phyloP scores from a whole-genome alignment of 2,329 filamentous ascomycete genomes.

The Pseudogymnoascus sp. region DNA sequence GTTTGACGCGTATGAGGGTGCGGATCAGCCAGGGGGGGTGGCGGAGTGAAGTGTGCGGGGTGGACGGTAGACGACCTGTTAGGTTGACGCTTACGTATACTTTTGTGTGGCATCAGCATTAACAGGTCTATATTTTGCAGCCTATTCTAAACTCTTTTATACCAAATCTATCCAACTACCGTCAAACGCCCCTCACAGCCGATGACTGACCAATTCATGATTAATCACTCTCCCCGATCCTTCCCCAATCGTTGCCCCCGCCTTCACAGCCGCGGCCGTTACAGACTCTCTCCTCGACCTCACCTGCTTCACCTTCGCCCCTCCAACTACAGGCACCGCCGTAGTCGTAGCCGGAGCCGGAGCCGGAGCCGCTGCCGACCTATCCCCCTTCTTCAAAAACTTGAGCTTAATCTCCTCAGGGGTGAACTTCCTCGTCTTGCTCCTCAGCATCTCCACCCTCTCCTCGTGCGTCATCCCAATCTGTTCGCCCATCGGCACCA shows the following conservation, averaged over 20 bases:
- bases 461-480: conserved; percentile 57
- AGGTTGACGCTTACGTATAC: not conserved
- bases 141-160: not conserved
- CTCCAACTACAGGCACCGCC: not conserved
- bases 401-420: conserved; percentile 56
- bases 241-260: not conserved
- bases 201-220: not conserved
- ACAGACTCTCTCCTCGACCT: not conserved
- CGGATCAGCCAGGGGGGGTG: not conserved
- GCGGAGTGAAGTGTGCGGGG: not conserved
- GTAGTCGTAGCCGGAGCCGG: not conserved
- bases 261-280: not conserved
- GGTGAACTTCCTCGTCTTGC: conserved; percentile 57
- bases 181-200: not conserved
- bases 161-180: not conserved
- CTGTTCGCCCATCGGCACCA: conserved; percentile 70
- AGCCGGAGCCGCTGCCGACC: not conserved
- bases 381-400: conserved; percentile 32
- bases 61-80: not conserved
- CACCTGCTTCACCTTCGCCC: not conserved
- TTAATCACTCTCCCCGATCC: conserved; percentile 4
- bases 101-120: not conserved
- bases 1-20: not conserved
- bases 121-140: not conserved
- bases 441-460: conserved; percentile 52